Percentiles rank a stretch among this genome's conserved stretches.
Evolutionary conservation across 495 filamentous ascomycete genomes (phyloP).

Genomic region (Neurospora intermedia): DNA sequence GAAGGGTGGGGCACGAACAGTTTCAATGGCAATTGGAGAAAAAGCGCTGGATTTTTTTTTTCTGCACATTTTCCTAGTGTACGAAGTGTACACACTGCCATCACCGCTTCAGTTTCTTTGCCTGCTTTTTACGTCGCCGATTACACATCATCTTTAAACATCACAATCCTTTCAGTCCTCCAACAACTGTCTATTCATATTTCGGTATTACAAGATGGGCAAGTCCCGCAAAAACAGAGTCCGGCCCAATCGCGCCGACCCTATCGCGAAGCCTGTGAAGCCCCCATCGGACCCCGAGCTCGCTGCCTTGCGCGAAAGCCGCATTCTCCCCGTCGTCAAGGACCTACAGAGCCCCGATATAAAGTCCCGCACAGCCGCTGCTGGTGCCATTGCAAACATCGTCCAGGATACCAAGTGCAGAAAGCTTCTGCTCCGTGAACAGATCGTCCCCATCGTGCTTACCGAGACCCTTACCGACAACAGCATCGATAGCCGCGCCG

Average conservation of each 20-base stretch:
- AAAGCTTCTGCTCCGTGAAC: constrained; percentile 48
- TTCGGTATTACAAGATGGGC: constrained; percentile 20
- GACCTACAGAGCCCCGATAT: constrained; percentile 45
- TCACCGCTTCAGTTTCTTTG: neutral
- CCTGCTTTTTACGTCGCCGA: neutral
- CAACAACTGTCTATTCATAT: neutral
- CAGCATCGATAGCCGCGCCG: constrained; percentile 44
- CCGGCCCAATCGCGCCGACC: constrained; percentile 29
- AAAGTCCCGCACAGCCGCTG: constrained; percentile 41
- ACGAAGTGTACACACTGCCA: neutral
- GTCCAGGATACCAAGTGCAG: constrained; percentile 46
- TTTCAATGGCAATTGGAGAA: neutral
- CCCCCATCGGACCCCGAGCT: constrained; percentile 44
- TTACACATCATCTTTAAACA: neutral
- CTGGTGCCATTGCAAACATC: constrained; percentile 45
- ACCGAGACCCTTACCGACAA: constrained; percentile 50
- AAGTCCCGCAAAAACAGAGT: constrained; percentile 33
- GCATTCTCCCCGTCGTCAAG: constrained; percentile 46
- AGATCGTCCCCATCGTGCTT: constrained; percentile 48
- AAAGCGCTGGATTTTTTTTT: neutral
- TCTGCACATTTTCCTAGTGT: neutral
- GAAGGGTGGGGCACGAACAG: neutral
- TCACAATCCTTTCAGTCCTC: neutral
- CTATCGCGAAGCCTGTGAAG: constrained; percentile 40
- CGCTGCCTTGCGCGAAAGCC: constrained; percentile 43